A percentile compares a stretch with the other conserved stretches of the same genome.
Conservation (phyloP, 2,329 filamentous ascomycete genomes). For the Remersonia thermophila region DNA sequence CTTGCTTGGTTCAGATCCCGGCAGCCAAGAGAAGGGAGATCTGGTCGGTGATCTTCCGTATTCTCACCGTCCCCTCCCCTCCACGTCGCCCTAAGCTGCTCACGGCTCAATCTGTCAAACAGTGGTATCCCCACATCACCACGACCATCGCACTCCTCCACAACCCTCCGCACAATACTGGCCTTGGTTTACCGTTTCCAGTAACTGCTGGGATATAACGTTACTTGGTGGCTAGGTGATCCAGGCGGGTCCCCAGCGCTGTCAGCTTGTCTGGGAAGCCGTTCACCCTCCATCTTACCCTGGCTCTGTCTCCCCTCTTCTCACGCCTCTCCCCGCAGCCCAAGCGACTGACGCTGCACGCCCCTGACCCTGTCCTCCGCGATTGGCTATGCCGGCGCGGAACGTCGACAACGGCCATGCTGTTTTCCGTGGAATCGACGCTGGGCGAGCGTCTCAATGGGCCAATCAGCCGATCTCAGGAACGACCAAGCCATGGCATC, state of each 20-base stretch:
- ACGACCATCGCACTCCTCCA: constrained; percentile 7
- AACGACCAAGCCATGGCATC: no score
- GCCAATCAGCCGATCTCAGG: constrained; percentile 28
- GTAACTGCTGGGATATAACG: constrained; percentile 8
- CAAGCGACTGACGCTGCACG: constrained; percentile 11
- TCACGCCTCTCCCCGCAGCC: constrained; percentile 10
- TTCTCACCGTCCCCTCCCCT: constrained; percentile 10
- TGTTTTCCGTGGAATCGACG: constrained; percentile 35
- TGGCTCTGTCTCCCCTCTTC: constrained; percentile 5
- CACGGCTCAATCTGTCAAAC: constrained; percentile 11
- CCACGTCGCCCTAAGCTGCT: neutral
- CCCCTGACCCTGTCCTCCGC: constrained; percentile 9
- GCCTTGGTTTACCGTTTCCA: constrained; percentile 8
- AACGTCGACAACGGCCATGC: constrained; percentile 39
- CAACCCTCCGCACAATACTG: constrained; percentile 2
- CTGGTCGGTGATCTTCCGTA: constrained; percentile 18
- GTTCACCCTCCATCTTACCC: constrained; percentile 5
- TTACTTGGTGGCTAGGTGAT: no score
- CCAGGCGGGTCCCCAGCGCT: constrained; percentile 7
- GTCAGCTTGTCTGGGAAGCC: constrained; percentile 1
- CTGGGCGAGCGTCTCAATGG: constrained; percentile 32
- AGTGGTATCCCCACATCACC: constrained; percentile 13
- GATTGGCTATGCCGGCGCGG: constrained; percentile 27
- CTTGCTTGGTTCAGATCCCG: constrained; percentile 14
- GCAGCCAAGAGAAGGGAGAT: constrained; percentile 16